Percentiles rank a stretch among this genome's conserved stretches.
Conservation (phyloP, 345 rosid species). For the Eucalyptus curtisii region DNA sequence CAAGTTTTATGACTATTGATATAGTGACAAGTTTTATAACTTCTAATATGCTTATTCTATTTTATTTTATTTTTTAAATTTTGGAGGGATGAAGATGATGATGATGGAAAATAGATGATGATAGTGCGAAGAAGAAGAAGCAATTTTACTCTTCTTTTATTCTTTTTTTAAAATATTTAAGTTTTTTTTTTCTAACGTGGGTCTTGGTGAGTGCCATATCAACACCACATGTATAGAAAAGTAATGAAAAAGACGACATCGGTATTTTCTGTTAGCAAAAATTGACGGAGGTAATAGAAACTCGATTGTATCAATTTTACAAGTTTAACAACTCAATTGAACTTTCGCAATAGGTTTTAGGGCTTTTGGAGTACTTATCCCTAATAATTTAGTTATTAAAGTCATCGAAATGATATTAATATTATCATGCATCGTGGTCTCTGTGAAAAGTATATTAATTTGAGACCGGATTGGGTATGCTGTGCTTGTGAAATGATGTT, state of each 20-base stretch:
- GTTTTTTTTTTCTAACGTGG: background rate
- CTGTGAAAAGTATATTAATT: background rate
- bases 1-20: accelerated
- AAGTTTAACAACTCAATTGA: background rate
- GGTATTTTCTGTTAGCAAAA: no score
- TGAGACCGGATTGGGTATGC: accelerated
- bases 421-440: background rate
- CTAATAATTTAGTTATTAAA: background rate
- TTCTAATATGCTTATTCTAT: accelerated
- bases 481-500: no score
- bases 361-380: background rate
- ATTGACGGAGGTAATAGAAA: background rate
- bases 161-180: no score
- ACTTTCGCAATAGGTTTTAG: no score
- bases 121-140: background rate
- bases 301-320: no score
- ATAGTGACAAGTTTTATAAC: no score
- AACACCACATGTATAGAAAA: background rate
- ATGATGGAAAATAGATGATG: no score
- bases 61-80: no score
- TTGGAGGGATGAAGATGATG: no score
- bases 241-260: background rate
- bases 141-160: background rate
- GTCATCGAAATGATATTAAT: accelerated
- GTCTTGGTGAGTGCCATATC: background rate